Evolutionary conservation across 2,329 filamentous ascomycete species (phyloP).

Genomic region (Purpureocillium takamizusanense): DNA sequence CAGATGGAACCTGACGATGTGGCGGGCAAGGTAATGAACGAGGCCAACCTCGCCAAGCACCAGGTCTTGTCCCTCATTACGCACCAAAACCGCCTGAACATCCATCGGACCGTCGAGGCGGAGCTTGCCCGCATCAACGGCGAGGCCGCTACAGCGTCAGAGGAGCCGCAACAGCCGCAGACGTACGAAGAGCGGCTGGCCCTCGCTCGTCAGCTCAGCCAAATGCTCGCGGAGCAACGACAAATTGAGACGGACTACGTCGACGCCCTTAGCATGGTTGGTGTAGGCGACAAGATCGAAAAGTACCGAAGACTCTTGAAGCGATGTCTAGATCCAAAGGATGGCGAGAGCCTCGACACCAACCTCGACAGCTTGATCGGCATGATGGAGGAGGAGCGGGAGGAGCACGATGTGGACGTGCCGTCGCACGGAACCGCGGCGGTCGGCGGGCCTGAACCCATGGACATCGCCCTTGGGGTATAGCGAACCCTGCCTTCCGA

Average conservation of each 20-base stretch:
- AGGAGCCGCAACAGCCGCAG: conserved; percentile 23
- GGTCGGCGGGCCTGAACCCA: conserved; percentile 13
- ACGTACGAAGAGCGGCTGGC: conserved; percentile 45
- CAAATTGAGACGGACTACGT: conserved; percentile 59
- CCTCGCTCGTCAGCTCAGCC: conserved; percentile 48
- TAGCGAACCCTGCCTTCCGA: neutral
- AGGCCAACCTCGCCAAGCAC: conserved; percentile 40
- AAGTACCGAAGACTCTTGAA: conserved; percentile 63
- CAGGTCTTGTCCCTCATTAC: conserved; percentile 40
- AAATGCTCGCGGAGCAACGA: conserved; percentile 50
- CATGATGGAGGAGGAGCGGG: conserved; percentile 54
- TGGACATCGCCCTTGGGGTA: conserved; percentile 14
- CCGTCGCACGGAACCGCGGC: conserved; percentile 14
- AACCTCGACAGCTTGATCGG: conserved; percentile 52
- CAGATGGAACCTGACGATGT: conserved; percentile 47
- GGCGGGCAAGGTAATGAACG: conserved; percentile 39
- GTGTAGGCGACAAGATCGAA: conserved; percentile 63
- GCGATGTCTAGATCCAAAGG: conserved; percentile 57
- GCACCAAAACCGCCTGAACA: conserved; percentile 42
- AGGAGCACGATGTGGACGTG: conserved; percentile 30
- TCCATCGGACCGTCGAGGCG: conserved; percentile 42
- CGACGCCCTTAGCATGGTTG: conserved; percentile 57
- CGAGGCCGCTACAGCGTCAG: conserved; percentile 18
- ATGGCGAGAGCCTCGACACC: conserved; percentile 58
- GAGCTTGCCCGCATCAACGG: conserved; percentile 43